phyloP scores from a whole-genome alignment of 495 filamentous ascomycete genomes.

The Hypoxylon intermedium region DNA sequence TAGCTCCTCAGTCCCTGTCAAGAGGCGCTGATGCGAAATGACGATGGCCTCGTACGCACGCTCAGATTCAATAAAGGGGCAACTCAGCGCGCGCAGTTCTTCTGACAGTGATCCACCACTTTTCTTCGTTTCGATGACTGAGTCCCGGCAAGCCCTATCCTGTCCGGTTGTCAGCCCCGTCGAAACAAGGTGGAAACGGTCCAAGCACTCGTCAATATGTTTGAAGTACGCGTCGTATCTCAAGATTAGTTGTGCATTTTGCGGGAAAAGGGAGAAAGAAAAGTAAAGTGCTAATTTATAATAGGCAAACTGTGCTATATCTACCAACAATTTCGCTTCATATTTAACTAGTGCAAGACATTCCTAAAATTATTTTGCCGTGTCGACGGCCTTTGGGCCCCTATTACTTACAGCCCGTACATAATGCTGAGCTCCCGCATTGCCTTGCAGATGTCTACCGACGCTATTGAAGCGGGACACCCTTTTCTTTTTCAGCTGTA shows the following conservation, averaged over 20 bases:
- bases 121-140: conserved; percentile 5
- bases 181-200: neutral
- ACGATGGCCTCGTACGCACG: conserved; percentile 33
- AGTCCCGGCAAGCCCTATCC: neutral
- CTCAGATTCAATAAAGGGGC: conserved; percentile 28
- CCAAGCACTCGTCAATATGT: neutral
- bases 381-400: conserved; percentile 8
- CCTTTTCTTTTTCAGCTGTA: neutral
- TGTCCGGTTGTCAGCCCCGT: neutral
- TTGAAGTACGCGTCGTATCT: too few species aligned
- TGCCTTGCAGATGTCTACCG: neutral
- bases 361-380: conserved; percentile 12
- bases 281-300: neutral
- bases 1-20: conserved; percentile 14
- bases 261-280: conserved; percentile 1
- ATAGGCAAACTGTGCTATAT: conserved; percentile 9
- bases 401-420: conserved; percentile 1
- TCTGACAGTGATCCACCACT: conserved; percentile 16
- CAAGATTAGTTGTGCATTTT: too few species aligned
- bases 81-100: conserved; percentile 12
- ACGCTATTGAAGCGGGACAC: neutral
- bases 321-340: too few species aligned
- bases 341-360: conserved; percentile 7
- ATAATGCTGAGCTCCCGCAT: neutral
- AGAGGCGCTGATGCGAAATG: conserved; percentile 32